Evolutionary conservation across 225 moss, liverwort and hornwort species (phyloP).

Genomic region (Takakia lepidozioides): DNA sequence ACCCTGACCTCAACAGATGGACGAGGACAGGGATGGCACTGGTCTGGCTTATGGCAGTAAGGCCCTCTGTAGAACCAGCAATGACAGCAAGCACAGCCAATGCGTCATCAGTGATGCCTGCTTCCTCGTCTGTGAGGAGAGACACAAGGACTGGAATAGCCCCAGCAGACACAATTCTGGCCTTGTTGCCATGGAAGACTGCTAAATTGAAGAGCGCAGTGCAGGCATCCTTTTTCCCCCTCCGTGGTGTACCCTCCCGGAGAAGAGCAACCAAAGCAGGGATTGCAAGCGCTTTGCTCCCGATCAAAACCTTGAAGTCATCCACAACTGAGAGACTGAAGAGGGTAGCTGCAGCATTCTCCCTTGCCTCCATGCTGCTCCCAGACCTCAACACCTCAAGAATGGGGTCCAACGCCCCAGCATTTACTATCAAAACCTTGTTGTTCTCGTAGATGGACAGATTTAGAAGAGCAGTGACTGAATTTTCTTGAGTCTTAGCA

Average conservation of each 20-base stretch:
- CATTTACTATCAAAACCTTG: too few relatives aligned
- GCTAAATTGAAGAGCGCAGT: too few relatives aligned
- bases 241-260: conserved; percentile 29
- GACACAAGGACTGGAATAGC: conserved; percentile 29
- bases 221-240: conserved; percentile 76
- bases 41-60: conserved; percentile 35
- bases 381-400: conserved; percentile 44
- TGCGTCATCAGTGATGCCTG: conserved; percentile 62
- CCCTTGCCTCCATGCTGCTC: conserved; percentile 44
- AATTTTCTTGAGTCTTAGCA: too few relatives aligned
- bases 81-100: conserved; percentile 60
- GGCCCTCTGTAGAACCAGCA: conserved; percentile 49
- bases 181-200: too few relatives aligned
- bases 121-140: conserved; percentile 39
- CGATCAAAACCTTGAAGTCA: conserved; percentile 46
- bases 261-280: conserved; percentile 50
- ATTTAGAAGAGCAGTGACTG: too few relatives aligned
- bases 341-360: too few relatives aligned
- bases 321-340: conserved; percentile 52
- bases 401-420: conserved; percentile 42
- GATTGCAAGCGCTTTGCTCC: conserved; percentile 29
- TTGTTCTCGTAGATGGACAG: too few relatives aligned
- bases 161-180: too few relatives aligned
- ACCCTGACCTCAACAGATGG: conserved; percentile 44
- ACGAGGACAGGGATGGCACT: conserved; percentile 46